Percentiles rank a stretch among this genome's conserved stretches.
These are phyloP conservation scores for Entomortierella beljakovae DNA, from an alignment of 192 early-diverging fungal genomes.

Conservation along the genomic window DNA sequence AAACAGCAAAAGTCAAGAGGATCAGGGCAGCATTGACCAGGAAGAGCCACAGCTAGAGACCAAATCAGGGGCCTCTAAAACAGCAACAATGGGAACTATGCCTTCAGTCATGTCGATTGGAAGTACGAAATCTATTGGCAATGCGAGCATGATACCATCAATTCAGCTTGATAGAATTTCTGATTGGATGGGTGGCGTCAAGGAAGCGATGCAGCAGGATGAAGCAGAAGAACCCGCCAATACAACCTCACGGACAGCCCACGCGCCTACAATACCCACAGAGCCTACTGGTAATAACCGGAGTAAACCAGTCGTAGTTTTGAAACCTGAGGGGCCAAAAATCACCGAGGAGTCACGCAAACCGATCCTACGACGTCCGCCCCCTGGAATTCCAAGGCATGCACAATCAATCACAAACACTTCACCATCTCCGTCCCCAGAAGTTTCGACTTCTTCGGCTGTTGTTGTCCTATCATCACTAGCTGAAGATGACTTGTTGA, in stretches of 20 bases:
- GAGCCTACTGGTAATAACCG: background rate
- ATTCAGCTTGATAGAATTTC: slow-evolving; percentile 13
- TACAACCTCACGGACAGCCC: background rate
- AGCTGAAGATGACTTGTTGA: background rate
- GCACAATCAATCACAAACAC: background rate
- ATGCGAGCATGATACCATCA: slow-evolving; percentile 8
- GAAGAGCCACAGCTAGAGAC: background rate
- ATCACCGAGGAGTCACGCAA: background rate
- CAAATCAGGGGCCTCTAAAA: background rate
- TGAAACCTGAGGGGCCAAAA: background rate
- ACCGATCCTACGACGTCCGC: slow-evolving; percentile 7
- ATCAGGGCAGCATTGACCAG: background rate
- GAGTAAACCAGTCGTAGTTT: background rate
- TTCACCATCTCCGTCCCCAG: background rate
- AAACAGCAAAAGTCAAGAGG: background rate
- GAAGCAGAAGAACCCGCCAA: background rate
- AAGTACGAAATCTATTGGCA: slow-evolving; percentile 1
- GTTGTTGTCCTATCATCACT: background rate
- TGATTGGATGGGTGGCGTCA: slow-evolving; percentile 19
- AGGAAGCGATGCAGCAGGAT: slow-evolving; percentile 11
- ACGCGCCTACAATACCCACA: background rate
- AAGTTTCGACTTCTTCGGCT: background rate
- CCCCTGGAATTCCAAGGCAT: slow-evolving; percentile 6
- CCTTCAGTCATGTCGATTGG: slow-evolving; percentile 9
- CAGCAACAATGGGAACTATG: background rate